phyloP scores from a whole-genome alignment of 140 eudicot species.

The Ambrosia hybrid region DNA sequence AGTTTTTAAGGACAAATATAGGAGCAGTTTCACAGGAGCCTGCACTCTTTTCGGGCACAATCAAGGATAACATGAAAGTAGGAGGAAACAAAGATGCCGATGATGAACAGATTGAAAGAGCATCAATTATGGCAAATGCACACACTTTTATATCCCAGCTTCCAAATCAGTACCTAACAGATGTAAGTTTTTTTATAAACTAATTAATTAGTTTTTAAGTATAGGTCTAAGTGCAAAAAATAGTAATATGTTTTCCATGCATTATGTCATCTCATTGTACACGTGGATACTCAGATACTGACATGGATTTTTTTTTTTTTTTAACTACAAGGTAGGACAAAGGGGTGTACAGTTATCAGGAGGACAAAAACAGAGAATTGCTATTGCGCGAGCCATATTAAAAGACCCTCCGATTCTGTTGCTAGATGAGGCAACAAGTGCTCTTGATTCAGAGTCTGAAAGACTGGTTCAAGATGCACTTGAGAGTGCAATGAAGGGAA shows the following conservation, averaged over 20 bases:
- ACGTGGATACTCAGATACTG: slow-evolving; percentile 10
- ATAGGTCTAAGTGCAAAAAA: no score
- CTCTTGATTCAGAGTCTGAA: slow-evolving; percentile 89
- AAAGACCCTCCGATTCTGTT: slow-evolving; percentile 82
- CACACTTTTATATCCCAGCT: slow-evolving; percentile 80
- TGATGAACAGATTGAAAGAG: slow-evolving; percentile 55
- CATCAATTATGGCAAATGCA: slow-evolving; percentile 76
- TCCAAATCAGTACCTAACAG: slow-evolving; percentile 72
- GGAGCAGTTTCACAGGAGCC: slow-evolving; percentile 94
- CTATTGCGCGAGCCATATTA: slow-evolving; percentile 76
- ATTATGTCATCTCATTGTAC: background rate
- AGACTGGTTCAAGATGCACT: slow-evolving; percentile 83
- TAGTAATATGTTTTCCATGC: background rate
- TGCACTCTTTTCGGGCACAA: slow-evolving; percentile 73
- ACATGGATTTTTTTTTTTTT: slow-evolving; percentile 3
- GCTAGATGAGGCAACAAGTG: slow-evolving; percentile 92
- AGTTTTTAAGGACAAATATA: slow-evolving; percentile 62
- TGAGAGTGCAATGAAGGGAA: slow-evolving; percentile 81
- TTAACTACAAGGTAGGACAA: slow-evolving; percentile 55
- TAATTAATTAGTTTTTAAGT: no score
- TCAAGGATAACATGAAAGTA: slow-evolving; percentile 66
- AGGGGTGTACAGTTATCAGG: slow-evolving; percentile 81
- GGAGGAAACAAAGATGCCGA: slow-evolving; percentile 74
- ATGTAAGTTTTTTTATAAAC: slow-evolving; percentile 50
- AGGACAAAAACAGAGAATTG: slow-evolving; percentile 85